A percentile compares a stretch with the other conserved stretches of the same genome.
phyloP scores from a whole-genome alignment of 129 eudicot species.

The Chrysanthemum seticuspe region DNA sequence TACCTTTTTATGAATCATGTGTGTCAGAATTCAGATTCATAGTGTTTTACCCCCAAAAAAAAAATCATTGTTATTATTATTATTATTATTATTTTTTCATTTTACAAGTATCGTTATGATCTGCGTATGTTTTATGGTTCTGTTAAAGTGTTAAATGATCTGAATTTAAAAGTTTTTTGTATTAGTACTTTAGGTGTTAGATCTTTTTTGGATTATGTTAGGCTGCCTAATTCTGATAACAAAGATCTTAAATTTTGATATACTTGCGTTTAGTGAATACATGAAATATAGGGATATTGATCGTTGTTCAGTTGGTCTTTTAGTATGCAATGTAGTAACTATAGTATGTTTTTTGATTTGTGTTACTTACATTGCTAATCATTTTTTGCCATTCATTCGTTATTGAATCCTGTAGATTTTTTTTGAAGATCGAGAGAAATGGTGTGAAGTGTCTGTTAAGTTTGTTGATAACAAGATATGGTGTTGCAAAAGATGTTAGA shows the following conservation, averaged over 20 bases:
- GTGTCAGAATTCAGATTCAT: constrained; percentile 28
- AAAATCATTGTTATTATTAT: background rate
- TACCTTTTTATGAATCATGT: constrained; percentile 24
- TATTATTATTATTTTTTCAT: background rate
- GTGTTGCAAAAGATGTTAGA: constrained; percentile 71
- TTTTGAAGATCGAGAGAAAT: constrained; percentile 13
- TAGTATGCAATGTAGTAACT: constrained; percentile 5
- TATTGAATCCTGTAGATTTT: constrained; percentile 17
- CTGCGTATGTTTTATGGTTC: constrained; percentile 12
- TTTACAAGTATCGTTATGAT: constrained; percentile 15
- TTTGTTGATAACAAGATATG: constrained; percentile 56
- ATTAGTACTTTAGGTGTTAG: constrained; percentile 6
- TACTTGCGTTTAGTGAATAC: constrained; percentile 17
- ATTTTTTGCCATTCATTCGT: background rate
- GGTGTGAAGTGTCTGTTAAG: constrained; percentile 29
- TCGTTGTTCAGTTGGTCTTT: background rate
- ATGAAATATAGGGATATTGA: constrained; percentile 9
- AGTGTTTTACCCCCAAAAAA: constrained; percentile 4
- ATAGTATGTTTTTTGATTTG: background rate
- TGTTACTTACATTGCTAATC: constrained; percentile 8
- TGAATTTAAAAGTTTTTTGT: background rate
- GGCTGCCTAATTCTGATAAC: constrained; percentile 15
- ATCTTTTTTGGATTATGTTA: constrained; percentile 4
- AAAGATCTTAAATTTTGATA: constrained; percentile 13
- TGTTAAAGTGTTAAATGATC: constrained; percentile 11